A percentile compares a stretch with the other conserved stretches of the same genome.
phyloP scores from a whole-genome alignment of 192 early-diverging fungal species.

The Dissophora globulifera region DNA sequence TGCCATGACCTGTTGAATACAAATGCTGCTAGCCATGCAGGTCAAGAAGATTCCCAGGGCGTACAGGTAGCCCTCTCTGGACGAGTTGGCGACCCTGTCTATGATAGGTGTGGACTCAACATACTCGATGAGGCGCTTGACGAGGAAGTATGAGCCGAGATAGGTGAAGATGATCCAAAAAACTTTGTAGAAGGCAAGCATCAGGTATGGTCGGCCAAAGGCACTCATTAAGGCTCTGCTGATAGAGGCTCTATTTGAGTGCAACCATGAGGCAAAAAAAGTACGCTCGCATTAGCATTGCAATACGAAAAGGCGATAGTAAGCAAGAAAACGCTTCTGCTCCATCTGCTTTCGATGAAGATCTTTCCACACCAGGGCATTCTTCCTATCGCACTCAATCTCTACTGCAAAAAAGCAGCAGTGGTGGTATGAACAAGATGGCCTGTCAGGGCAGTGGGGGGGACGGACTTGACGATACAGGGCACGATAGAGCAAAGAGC shows the following conservation, averaged over 20 bases:
- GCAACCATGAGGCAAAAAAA: too few relatives aligned
- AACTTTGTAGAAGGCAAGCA: conserved; percentile 71
- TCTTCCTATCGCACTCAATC: too few relatives aligned
- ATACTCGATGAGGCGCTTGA: conserved; percentile 59
- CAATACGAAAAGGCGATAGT: too few relatives aligned
- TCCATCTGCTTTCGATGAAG: too few relatives aligned
- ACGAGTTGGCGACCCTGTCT: background rate
- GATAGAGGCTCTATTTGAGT: conserved; percentile 65
- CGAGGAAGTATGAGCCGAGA: conserved; percentile 64
- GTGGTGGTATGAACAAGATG: too few relatives aligned
- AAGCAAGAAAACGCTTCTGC: too few relatives aligned
- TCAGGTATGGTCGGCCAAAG: conserved; percentile 64
- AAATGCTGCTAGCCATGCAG: conserved; percentile 53
- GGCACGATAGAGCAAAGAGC: too few relatives aligned
- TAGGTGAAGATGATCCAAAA: conserved; percentile 72
- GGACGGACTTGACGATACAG: too few relatives aligned
- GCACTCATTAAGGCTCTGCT: conserved; percentile 63
- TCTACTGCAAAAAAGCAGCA: too few relatives aligned
- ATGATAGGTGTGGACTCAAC: conserved; percentile 34
- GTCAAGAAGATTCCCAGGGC: conserved; percentile 67
- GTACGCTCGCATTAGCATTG: conserved; percentile 29
- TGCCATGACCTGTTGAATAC: conserved; percentile 54
- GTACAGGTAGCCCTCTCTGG: conserved; percentile 59
- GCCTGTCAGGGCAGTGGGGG: too few relatives aligned
- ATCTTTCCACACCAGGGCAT: too few relatives aligned